These are phyloP conservation scores for Acidiella bohemica DNA, from an alignment of 495 filamentous ascomycete species.

Conservation along the genomic window DNA sequence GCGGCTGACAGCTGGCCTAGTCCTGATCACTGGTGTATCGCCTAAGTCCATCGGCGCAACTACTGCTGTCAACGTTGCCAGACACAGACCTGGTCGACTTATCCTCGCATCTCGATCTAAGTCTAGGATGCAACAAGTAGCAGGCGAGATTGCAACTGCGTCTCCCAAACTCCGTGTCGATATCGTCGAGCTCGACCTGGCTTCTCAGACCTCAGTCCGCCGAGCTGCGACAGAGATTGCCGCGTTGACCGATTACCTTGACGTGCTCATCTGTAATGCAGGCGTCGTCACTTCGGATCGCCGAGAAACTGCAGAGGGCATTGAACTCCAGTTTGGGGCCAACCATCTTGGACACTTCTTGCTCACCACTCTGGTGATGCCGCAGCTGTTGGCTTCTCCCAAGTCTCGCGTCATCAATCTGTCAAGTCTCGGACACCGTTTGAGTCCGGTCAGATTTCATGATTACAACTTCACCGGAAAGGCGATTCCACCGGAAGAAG, in stretches of 20 bases:
- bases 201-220: slow-evolving; percentile 34
- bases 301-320: slow-evolving; percentile 26
- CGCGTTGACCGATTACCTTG: slow-evolving; percentile 26
- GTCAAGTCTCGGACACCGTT: slow-evolving; percentile 24
- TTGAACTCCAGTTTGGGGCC: slow-evolving; percentile 26
- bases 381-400: slow-evolving; percentile 32
- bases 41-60: slow-evolving; percentile 40
- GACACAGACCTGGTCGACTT: slow-evolving; percentile 36
- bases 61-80: slow-evolving; percentile 40
- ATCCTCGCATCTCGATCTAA: slow-evolving; percentile 43
- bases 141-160: slow-evolving; percentile 25
- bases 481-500: slow-evolving; percentile 10
- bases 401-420: slow-evolving; percentile 34
- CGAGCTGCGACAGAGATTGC: slow-evolving; percentile 32
- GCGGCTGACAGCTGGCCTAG: no score
- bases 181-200: slow-evolving; percentile 34
- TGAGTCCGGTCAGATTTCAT: slow-evolving; percentile 29
- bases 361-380: slow-evolving; percentile 29
- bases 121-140: slow-evolving; percentile 37
- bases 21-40: slow-evolving; percentile 32
- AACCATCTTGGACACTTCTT: slow-evolving; percentile 26
- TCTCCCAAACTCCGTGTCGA: slow-evolving; percentile 30
- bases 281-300: slow-evolving; percentile 30
- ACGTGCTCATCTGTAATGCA: slow-evolving; percentile 38
- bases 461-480: slow-evolving; percentile 31